Evolutionary conservation across 129 eudicot species (phyloP), one percentile per base, ranked within the genome.

Genomic region (Pulicaria dysenterica): DNA sequence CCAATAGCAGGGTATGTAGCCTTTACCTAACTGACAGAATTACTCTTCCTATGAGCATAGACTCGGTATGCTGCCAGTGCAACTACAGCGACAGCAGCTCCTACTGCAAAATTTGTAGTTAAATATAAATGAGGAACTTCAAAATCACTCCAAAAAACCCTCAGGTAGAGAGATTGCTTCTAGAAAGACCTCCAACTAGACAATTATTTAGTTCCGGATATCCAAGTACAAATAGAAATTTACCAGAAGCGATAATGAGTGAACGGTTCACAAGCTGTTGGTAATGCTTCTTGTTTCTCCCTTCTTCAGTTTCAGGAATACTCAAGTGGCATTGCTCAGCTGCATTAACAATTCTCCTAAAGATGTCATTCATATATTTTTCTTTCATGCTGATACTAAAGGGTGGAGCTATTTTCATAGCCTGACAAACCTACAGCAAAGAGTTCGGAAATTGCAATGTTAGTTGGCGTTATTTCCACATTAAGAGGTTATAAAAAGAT

Each of bases 291-390:
- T 75, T 79, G 70, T 72, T 87, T 65, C 91, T 85, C 12, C 95
- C 97, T 53, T 75, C 24, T 72, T 85, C 90, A 58, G 97, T 88
- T 73, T 91, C 97, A 40, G 97, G 97, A 70, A 91, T 77, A 73
- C 83, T 75, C 45, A 86, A 46, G 75, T 91, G 95, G 73, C 95
- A 90, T 73, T 79, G 75, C 78, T 85, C 86, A 10, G 97, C 97
- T 40, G 93, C 92, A 84, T 58, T 84, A 42, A 88, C 83, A 76
- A 91, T 86, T 81, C 82, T 86, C 46, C 64, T 42, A 74, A 91
- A 91, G 34, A 88, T 78, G 68, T 85, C 73, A 64, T 88, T 88
- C 83, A 88, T 63, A 70, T 84, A 81, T 68, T 85, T 69, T 69
- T 88, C 92, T 79, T 84, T 91, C 63, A 83, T 87, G 7, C 93